Base-by-base conservation (phyloP, 2,329 filamentous ascomycete species). In the Myriosclerotinia scirpicola region DNA sequence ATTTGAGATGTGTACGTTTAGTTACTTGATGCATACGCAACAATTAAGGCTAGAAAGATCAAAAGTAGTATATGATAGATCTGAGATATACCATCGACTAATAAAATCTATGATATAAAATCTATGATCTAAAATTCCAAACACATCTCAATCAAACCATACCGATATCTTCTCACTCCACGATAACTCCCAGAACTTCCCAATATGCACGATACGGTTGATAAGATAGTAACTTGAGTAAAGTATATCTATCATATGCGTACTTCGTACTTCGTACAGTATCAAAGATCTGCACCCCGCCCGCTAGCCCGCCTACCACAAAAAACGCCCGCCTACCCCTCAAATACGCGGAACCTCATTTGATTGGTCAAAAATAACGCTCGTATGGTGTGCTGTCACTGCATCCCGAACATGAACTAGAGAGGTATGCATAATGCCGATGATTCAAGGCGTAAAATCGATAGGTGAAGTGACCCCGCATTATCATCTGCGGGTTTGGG, bases 371-470 rank as follows among this genome's bases (percentile, higher is more conserved):
- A 22, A 9, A 38, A 50, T 2, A 22, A 15, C 44, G 11, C 7
- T 22, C 14, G 26, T 26, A 17, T 30, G 20, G 46, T 60, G 58
- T 60, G 58, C 30, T 60, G 58, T n/a, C 58, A 60, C 50, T 60
- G 46, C 56, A 50, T 60, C n/a, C 46, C 7, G 46, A 50, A n/a
- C 22, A 6, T 5, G 4, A 34, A 34, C 30, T 34, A 34, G 30
- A 5, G 3, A 34, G 30, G 6, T 34, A 60, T 60, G 42, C 56
- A 59, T 17, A 34, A 5, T 46, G 11, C 55, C 11, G 56, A 59
- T 8, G 42, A 30, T 59, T 17, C 30, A 2, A 34, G 26, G 38
- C 26, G 36, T 7, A 34, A 36, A 38, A 50, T 50, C 17, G 56
- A 60, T 60, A 48, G 42, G 30, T 46, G 44, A 48, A 7, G 50